Evolutionary conservation across 225 moss, liverwort and hornwort genomes (phyloP), one percentile per base, ranked within the genome.

Genomic region (Pleurozium schreberi): DNA sequence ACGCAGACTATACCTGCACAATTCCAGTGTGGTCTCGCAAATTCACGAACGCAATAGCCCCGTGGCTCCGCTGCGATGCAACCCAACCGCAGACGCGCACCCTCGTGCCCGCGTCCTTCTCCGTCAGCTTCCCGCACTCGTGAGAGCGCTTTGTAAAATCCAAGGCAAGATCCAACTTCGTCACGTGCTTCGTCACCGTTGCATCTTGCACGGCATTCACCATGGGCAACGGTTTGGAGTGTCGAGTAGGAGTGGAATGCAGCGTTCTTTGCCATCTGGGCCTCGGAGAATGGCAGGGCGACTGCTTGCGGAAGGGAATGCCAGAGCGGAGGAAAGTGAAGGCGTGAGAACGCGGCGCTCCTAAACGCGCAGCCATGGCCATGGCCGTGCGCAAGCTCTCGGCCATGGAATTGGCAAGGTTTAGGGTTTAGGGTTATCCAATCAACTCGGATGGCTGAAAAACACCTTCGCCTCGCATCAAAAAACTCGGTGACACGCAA

Each of bases 31-130:
- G 97, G 84, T 99, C 99, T 49, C 99, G 96, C 93, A 99, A 81
- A 94, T 99, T 99, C 71, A 99, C 96, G 63, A 99, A 99, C 27
- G 95, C 96, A 60, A 97, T 89, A 30, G 95, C 95, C 5, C 99
- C 99, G 61, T 99, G 99, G 91, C 92, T 96, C 85, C 99, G 95
- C 87, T 99, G 99, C 73, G 97, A 97, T 36, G 99, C 95, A 33
- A 97, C 99, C 99, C 97, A 97, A 52, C 96, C 99, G 87, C 99
- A 99, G 64, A 99, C 90, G 68, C 99, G 96, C 79, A 99, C 97
- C 64, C 90, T 90, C 45, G 84, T 91, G 82, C 97, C 99, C 22
- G 93, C 95, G 71, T 97, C 94, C 85, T 95, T 89, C 85, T 95
- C 95, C 11, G 89, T 89, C 82, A 93, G 68, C 81, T 88, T 92